These are phyloP conservation scores for Heritiera fomes DNA, from an alignment of 345 rosid species.

Conservation along the genomic window DNA sequence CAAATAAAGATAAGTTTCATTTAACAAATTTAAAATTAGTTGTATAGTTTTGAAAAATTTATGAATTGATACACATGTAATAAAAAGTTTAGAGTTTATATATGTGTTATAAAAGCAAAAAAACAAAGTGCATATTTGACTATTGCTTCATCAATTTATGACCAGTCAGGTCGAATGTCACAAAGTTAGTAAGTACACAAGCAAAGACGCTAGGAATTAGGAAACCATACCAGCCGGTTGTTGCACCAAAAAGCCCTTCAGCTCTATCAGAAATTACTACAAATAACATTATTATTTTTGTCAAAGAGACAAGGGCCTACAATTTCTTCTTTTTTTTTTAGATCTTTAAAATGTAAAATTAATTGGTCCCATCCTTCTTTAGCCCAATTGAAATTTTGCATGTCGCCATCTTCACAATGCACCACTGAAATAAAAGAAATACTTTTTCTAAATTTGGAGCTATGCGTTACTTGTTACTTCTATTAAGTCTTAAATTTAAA, in stretches of 20 bases:
- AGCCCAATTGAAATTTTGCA: background rate
- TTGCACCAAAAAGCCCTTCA: background rate
- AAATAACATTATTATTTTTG: background rate
- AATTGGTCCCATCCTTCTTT: background rate
- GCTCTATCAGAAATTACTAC: background rate
- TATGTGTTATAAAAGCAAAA: too few relatives aligned
- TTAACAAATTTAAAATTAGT: too few relatives aligned
- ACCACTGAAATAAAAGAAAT: background rate
- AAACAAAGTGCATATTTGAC: too few relatives aligned
- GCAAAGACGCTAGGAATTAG: background rate
- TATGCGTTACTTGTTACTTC: too few relatives aligned
- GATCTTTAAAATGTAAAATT: background rate
- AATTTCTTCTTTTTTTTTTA: too few relatives aligned
- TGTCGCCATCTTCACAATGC: background rate
- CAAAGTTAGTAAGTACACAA: background rate
- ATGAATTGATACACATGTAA: too few relatives aligned
- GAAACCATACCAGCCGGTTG: background rate
- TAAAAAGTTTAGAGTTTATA: too few relatives aligned
- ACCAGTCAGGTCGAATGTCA: background rate
- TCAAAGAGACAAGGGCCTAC: background rate
- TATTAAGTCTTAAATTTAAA: too few relatives aligned
- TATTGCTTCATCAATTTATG: background rate
- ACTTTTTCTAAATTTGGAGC: too few relatives aligned
- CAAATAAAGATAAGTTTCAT: too few relatives aligned
- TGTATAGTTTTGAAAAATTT: background rate